Conservation (phyloP, 2,329 filamentous ascomycete genomes). For the Sporothrix brunneoviolacea region DNA sequence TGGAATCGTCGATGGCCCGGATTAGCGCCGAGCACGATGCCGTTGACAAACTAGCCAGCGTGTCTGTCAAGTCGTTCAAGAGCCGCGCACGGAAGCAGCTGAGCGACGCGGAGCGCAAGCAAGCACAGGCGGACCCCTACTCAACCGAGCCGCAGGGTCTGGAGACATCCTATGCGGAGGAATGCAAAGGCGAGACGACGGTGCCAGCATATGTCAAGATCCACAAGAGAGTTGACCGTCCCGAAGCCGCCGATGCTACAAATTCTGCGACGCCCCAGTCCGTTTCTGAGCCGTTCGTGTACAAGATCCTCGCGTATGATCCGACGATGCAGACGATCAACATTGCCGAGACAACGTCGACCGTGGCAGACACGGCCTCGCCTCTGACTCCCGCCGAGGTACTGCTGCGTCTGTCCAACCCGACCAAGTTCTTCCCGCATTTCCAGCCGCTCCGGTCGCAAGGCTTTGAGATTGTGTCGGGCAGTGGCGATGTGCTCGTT, state of each 20-base stretch:
- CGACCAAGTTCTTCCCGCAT: conserved; percentile 58
- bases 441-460: conserved; percentile 51
- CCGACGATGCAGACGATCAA: conserved; percentile 49
- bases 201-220: conserved; percentile 32
- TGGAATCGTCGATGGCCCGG: conserved; percentile 26
- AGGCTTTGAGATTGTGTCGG: conserved; percentile 62
- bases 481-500: conserved; percentile 55
- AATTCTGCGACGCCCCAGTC: background rate
- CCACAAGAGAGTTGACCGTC: background rate
- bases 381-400: conserved; percentile 53
- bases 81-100: background rate
- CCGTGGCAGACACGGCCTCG: conserved; percentile 39
- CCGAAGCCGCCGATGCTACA: background rate
- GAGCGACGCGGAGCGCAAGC: conserved; percentile 6
- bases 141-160: conserved; percentile 41
- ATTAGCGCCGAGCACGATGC: conserved; percentile 25
- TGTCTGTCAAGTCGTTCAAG: conserved; percentile 20
- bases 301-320: conserved; percentile 63
- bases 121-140: conserved; percentile 24
- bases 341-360: conserved; percentile 54
- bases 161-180: conserved; percentile 41
- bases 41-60: conserved; percentile 24
- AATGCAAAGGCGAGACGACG: conserved; percentile 31
- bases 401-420: conserved; percentile 53
- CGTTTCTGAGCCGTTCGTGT: conserved; percentile 28